A percentile compares a stretch with the other conserved stretches of the same genome.
phyloP scores from a whole-genome alignment of 306 rosid genomes.

The Rubus parviflorus region DNA sequence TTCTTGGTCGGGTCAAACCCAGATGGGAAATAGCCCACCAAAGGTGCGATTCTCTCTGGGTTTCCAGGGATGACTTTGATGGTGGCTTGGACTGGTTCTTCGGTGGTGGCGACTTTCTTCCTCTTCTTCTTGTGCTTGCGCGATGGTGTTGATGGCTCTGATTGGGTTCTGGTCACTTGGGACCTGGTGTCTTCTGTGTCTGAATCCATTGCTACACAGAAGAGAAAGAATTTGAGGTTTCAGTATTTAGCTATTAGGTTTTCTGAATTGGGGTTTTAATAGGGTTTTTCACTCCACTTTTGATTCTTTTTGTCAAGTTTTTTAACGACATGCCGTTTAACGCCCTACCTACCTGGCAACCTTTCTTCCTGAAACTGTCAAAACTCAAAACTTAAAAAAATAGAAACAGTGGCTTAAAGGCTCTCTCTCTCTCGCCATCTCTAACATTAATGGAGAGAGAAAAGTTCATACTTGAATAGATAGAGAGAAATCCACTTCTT shows the following conservation, averaged over 20 bases:
- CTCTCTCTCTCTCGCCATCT: neutral
- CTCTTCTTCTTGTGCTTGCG: conserved; percentile 42
- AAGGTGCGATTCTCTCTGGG: conserved; percentile 52
- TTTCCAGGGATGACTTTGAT: conserved; percentile 44
- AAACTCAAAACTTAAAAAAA: neutral
- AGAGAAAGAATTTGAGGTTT: neutral
- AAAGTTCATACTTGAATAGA: neutral
- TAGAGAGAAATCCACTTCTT: conserved; percentile 15
- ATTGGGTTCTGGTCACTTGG: neutral
- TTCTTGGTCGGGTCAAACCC: conserved; percentile 56
- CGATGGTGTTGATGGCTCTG: conserved; percentile 11
- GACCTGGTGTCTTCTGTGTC: conserved; percentile 40
- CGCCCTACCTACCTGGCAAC: neutral
- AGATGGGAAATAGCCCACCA: conserved; percentile 78
- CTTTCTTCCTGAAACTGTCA: no score
- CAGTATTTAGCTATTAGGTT: no score
- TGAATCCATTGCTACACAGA: conserved; percentile 40
- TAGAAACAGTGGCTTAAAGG: neutral
- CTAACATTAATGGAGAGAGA: neutral
- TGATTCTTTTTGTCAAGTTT: no score
- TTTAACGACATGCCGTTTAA: neutral
- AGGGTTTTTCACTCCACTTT: neutral
- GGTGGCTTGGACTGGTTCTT: conserved; percentile 34
- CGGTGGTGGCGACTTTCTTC: conserved; percentile 28
- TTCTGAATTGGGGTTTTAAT: neutral